A percentile compares a stretch with the other conserved stretches of the same genome.
These are phyloP conservation scores for Mycena sanguinolenta DNA, from an alignment of 768 basidiomycete species.

Conservation along the genomic window DNA sequence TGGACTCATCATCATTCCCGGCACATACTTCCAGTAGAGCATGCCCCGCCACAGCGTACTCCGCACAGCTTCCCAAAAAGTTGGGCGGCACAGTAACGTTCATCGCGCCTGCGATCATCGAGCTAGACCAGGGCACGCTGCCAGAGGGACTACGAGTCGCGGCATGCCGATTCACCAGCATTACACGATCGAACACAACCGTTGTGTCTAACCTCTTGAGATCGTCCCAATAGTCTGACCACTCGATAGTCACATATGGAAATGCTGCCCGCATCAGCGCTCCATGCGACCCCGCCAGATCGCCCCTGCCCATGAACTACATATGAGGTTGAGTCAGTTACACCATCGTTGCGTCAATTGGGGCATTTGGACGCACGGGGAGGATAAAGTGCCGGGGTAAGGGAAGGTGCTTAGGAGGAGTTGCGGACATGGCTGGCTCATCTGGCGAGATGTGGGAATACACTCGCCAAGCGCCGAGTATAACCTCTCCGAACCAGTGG, in stretches of 20 bases:
- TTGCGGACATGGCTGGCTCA: too few relatives aligned
- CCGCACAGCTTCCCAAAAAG: slow-evolving; percentile 55
- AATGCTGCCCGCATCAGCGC: slow-evolving; percentile 77
- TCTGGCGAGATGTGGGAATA: slow-evolving; percentile 43
- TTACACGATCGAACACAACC: slow-evolving; percentile 72
- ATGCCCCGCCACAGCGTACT: slow-evolving; percentile 44
- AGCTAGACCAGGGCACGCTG: slow-evolving; percentile 45
- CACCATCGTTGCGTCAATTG: too few relatives aligned
- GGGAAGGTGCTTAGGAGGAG: slow-evolving; percentile 16
- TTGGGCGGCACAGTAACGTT: slow-evolving; percentile 41
- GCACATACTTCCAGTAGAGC: slow-evolving; percentile 37
- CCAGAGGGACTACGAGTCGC: slow-evolving; percentile 58
- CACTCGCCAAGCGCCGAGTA: slow-evolving; percentile 57
- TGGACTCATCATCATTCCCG: neutral
- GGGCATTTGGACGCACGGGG: slow-evolving; percentile 42
- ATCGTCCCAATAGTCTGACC: slow-evolving; percentile 73
- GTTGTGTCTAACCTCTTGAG: slow-evolving; percentile 59
- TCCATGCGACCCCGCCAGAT: slow-evolving; percentile 70
- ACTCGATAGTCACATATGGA: slow-evolving; percentile 69
- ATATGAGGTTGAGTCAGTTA: too few relatives aligned
- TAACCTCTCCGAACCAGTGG: slow-evolving; percentile 63
- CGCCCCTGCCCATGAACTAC: slow-evolving; percentile 59
- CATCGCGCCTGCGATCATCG: slow-evolving; percentile 52
- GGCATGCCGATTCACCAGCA: slow-evolving; percentile 74
- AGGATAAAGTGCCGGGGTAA: slow-evolving; percentile 51